phyloP scores from a whole-genome alignment of 1,284 basidiomycete genomes.

The Cryptococcus sp. region DNA sequence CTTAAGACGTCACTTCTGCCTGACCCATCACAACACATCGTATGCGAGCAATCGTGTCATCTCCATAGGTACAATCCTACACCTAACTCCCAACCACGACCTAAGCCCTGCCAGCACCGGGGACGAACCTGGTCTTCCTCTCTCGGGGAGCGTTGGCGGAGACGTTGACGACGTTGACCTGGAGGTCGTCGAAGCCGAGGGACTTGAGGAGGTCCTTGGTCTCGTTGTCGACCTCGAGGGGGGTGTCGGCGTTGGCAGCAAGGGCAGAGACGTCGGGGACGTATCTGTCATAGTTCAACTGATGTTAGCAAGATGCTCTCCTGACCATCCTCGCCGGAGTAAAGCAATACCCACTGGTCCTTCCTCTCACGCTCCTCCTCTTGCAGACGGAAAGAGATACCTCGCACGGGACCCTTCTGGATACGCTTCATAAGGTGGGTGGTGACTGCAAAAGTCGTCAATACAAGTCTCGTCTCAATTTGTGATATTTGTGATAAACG shows the following conservation, averaged over 20 bases:
- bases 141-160: slow-evolving; percentile 65
- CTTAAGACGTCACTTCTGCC: background rate
- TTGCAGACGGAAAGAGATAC: slow-evolving; percentile 99
- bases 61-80: slow-evolving; percentile 1
- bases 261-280: slow-evolving; percentile 95
- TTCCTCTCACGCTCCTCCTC: slow-evolving; percentile 99
- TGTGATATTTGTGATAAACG: background rate
- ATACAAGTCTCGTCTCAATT: background rate
- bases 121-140: slow-evolving; percentile 77
- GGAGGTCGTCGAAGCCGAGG: slow-evolving; percentile 88
- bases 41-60: background rate
- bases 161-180: slow-evolving; percentile 69
- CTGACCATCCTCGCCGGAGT: background rate
- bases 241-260: slow-evolving; percentile 67
- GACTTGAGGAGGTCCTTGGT: slow-evolving; percentile 89
- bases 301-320: background rate
- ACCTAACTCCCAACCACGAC: background rate
- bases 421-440: slow-evolving; percentile 99
- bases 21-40: background rate
- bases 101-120: slow-evolving; percentile 65
- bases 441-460: slow-evolving; percentile 62
- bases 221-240: slow-evolving; percentile 83
- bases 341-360: slow-evolving; percentile 67
- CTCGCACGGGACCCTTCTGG: slow-evolving; percentile 97
- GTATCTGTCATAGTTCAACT: slow-evolving; percentile 55